These are phyloP conservation scores for Cladosporium phlei DNA, from an alignment of 2,329 filamentous ascomycete genomes.

Conservation along the genomic window DNA sequence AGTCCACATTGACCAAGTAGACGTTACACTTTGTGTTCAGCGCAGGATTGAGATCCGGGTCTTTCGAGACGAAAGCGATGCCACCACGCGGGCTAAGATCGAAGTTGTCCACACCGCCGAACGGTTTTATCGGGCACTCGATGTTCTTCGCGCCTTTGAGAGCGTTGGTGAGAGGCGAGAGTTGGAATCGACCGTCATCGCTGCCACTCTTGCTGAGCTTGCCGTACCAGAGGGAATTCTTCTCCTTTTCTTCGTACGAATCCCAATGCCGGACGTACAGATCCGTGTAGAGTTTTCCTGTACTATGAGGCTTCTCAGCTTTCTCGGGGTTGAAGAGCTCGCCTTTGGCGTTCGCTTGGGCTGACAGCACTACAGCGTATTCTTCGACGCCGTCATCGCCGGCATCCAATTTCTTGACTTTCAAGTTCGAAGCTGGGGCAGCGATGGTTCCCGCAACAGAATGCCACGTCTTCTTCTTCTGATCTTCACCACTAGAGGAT, in stretches of 20 bases:
- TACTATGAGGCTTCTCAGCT: conserved; percentile 39
- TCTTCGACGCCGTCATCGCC: conserved; percentile 19
- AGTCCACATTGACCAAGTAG: conserved; percentile 64
- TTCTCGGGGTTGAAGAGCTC: conserved; percentile 54
- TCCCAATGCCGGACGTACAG: conserved; percentile 54
- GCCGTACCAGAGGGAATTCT: conserved; percentile 69
- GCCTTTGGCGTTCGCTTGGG: conserved; percentile 63
- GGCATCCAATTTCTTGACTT: conserved; percentile 37
- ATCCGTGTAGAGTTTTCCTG: conserved; percentile 47
- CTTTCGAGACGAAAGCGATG: conserved; percentile 70
- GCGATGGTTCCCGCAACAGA: conserved; percentile 42
- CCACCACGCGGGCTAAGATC: conserved; percentile 64
- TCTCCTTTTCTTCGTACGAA: conserved; percentile 59
- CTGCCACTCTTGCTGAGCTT: conserved; percentile 43
- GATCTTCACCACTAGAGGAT: not conserved
- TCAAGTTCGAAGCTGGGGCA: conserved; percentile 46
- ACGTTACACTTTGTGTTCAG: conserved; percentile 77
- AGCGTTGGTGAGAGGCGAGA: conserved; percentile 56
- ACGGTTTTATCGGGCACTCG: conserved; percentile 67
- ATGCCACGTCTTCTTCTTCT: too few relatives aligned
- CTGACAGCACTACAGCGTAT: conserved; percentile 48
- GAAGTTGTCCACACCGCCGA: conserved; percentile 76
- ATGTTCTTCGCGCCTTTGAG: conserved; percentile 55
- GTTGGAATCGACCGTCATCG: conserved; percentile 30
- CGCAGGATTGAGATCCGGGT: conserved; percentile 65